Evolutionary conservation across 2,329 filamentous ascomycete genomes (phyloP).

Genomic region (Alternaria metachromatica): DNA sequence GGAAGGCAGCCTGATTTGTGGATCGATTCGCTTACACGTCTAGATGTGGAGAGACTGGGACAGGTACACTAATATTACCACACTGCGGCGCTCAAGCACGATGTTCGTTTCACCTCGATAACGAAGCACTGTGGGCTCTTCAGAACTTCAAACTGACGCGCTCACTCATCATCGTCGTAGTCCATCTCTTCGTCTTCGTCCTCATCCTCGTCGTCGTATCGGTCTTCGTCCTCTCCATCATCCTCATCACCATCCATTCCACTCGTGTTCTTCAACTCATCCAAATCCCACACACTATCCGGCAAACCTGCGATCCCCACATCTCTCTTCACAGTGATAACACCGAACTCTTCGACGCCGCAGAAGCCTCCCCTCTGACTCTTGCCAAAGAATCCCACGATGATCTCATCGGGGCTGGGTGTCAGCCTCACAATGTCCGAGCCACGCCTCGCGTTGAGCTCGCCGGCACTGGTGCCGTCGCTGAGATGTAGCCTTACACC

Average conservation of each 20-base stretch:
- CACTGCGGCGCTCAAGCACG: conserved; percentile 52
- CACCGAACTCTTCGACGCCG: conserved; percentile 53
- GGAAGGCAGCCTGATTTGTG: background rate
- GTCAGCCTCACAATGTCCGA: conserved; percentile 33
- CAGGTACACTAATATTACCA: background rate
- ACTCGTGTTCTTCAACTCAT: conserved; percentile 50
- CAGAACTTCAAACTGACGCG: conserved; percentile 53
- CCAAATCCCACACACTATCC: conserved; percentile 50
- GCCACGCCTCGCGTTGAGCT: conserved; percentile 30
- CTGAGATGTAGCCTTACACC: conserved; percentile 43
- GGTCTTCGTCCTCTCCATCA: background rate
- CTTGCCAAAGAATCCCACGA: conserved; percentile 57
- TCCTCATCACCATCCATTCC: conserved; percentile 5
- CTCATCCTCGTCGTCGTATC: background rate
- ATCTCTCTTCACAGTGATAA: conserved; percentile 54
- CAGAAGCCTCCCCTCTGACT: conserved; percentile 36
- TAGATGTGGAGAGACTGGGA: background rate
- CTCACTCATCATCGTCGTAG: conserved; percentile 33
- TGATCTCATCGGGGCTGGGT: conserved; percentile 45
- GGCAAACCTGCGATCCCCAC: conserved; percentile 52
- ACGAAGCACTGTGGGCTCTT: conserved; percentile 57
- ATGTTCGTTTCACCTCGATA: conserved; percentile 52
- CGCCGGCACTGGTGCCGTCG: conserved; percentile 38
- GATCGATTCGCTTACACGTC: background rate
- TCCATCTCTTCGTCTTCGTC: background rate